These are phyloP conservation scores for Chiua virens DNA, from an alignment of 768 basidiomycete species.

Conservation along the genomic window DNA sequence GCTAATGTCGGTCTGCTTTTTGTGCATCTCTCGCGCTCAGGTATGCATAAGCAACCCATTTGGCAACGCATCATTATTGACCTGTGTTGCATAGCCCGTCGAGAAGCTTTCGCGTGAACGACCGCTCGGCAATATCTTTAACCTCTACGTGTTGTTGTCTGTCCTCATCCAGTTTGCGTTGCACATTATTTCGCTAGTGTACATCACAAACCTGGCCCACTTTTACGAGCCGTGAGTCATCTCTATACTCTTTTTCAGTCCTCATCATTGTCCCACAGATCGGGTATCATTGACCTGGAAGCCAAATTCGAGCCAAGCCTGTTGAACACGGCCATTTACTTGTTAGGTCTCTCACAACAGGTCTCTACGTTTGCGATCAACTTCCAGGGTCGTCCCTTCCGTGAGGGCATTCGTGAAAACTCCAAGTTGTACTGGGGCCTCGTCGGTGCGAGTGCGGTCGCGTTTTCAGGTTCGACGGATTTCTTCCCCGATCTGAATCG, in stretches of 20 bases:
- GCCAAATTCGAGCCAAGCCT: conserved; percentile 95
- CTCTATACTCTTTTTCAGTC: background rate
- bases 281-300: conserved; percentile 84
- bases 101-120: conserved; percentile 93
- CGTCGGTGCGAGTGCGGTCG: conserved; percentile 84
- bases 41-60: conserved; percentile 43
- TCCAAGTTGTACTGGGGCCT: conserved; percentile 91
- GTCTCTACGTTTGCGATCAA: conserved; percentile 99
- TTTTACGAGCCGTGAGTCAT: conserved; percentile 67
- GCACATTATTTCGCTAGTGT: conserved; percentile 87
- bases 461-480: conserved; percentile 91
- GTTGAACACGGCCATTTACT: conserved; percentile 95
- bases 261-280: conserved; percentile 37
- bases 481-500: conserved; percentile 93
- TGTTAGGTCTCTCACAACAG: conserved; percentile 93
- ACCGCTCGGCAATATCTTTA: conserved; percentile 95
- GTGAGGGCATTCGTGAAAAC: conserved; percentile 97
- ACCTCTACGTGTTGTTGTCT: conserved; percentile 90
- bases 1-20: conserved; percentile 97
- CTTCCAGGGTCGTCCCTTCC: conserved; percentile 98
- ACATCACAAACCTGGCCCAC: conserved; percentile 88
- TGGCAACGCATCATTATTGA: background rate
- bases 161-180: conserved; percentile 92
- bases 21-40: conserved; percentile 97
- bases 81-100: conserved; percentile 75